A percentile compares a stretch with the other conserved stretches of the same genome.
These are phyloP conservation scores for Begonia loranthoides DNA, from an alignment of 306 rosid genomes.

Conservation along the genomic window DNA sequence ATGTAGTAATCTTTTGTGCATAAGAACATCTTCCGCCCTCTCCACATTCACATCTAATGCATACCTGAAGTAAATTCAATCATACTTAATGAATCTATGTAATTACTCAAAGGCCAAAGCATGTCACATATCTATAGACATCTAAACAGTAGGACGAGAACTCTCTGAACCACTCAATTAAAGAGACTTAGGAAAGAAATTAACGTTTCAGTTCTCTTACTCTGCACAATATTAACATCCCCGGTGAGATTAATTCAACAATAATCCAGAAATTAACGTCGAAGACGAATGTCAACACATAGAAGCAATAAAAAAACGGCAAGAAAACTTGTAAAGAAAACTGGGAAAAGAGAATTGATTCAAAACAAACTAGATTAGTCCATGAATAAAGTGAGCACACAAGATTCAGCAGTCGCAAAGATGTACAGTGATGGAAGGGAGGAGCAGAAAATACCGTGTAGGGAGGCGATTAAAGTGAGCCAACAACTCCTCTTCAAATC, in stretches of 20 bases:
- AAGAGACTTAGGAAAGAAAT: too few species aligned
- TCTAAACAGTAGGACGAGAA: not conserved
- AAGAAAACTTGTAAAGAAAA: not conserved
- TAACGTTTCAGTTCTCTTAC: too few species aligned
- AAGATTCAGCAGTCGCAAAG: too few species aligned
- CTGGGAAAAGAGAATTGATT: not conserved
- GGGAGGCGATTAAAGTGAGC: constrained; percentile 96
- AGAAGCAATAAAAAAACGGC: not conserved
- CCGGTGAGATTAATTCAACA: too few species aligned
- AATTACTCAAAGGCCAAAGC: constrained; percentile 8
- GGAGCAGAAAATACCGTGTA: constrained; percentile 41
- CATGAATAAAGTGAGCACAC: not conserved
- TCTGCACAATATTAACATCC: too few species aligned
- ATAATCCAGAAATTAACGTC: too few species aligned
- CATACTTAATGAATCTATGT: not conserved
- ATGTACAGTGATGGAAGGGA: not conserved
- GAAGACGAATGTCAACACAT: too few species aligned
- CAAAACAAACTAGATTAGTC: not conserved
- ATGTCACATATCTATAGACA: not conserved
- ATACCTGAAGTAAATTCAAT: constrained; percentile 39
- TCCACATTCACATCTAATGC: constrained; percentile 94
- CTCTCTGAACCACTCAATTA: too few species aligned
- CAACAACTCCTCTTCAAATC: constrained; percentile 77
- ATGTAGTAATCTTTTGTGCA: constrained; percentile 80
- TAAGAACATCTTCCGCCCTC: constrained; percentile 93